Evolutionary conservation across 768 basidiomycete species (phyloP), one percentile per base, ranked within the genome.

Genomic region (Lanmaoa rubissima): DNA sequence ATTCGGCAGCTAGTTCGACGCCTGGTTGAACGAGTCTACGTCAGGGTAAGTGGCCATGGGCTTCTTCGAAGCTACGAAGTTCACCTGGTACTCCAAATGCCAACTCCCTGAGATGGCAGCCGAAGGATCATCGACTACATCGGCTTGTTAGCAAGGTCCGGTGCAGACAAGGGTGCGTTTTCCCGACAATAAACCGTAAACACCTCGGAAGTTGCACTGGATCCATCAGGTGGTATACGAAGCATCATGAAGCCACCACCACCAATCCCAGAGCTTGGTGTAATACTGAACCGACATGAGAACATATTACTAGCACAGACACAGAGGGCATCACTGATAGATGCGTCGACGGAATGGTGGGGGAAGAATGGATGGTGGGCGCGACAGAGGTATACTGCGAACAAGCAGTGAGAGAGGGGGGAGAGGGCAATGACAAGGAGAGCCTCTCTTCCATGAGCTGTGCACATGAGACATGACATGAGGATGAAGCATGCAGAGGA

Each of bases 41-140:
- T 94, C 94, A 97, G 0, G 85, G 76, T n/a, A 95, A 62, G 31
- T 73, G 79, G 36, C 77, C 74, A 73, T 94, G 87, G 0, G 89
- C 91, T 65, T 86, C 87, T 66, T 87, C 83, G 19, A 97, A 79
- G 12, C 94, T 95, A 17, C 88, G 81, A 46, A 97, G 69, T 72
- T 98, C 93, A 7, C 94, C 91, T 1, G 95, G 95, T 1, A 95
- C 86, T 26, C 83, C 94, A n/a, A 95, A 83, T 6, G 91, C 70
- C 45, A 97, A 74, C 2, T 95, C 94, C 94, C 94, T 54, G 78
- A 83, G 54, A 66, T 76, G 12, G 91, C 78, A 1, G 77, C 72
- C 9, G 70, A 62, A 4, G 88, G 79, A 45, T 83, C 68, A 16
- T 77, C 73, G 39, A 72, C 63, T 83, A 97, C 93, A 96, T 96